Evolutionary conservation across 1,284 basidiomycete species (phyloP), one percentile per base, ranked within the genome.

Genomic region (Rhodotorula sp.): DNA sequence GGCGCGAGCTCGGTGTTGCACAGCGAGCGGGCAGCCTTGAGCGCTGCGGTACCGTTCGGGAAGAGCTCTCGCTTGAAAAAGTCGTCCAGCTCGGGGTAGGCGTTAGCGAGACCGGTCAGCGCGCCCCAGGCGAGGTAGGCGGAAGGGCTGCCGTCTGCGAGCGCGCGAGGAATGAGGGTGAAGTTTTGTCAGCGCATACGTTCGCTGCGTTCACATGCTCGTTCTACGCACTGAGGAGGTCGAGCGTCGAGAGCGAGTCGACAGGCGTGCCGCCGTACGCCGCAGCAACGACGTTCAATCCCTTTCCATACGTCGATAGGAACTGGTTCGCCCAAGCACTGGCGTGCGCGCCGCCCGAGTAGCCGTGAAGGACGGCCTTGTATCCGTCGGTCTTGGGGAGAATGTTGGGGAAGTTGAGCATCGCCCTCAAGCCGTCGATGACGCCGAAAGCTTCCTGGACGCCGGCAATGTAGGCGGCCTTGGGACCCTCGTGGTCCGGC

Each of bases 31-130:
- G 56, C 57, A n/a, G 47, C 18, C 24, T 52, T 48, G 31, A 65
- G 24, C 5, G 51, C 51, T 9, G 11, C 28, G 5, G 30, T 52
- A 11, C 64, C 64, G 30, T 65, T 48, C 40, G 40, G 40, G 44
- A 30, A 46, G 10, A 59, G 28, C 44, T 54, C 47, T 1, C 3
- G 4, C 16, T 46, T n/a, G 30, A 46, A 44, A 37, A 37, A 59
- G 2, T 9, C 15, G 22, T 59, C 13, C 8, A 65, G 44, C 28
- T 53, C 40, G 4, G 64, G 64, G 28, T 65, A 44, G 9, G 64
- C 64, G 44, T 65, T 65, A 24, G 56, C 63, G 18, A 57, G 56
- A 15, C 63, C 63, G 50, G 56, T 51, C 28, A 64, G 37, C 20
- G 54, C 51, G 22, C 50, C 18, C 28, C 58, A 37, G 30, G 50